Conservation (phyloP, 345 rosid genomes). For the Populus davidiana region DNA sequence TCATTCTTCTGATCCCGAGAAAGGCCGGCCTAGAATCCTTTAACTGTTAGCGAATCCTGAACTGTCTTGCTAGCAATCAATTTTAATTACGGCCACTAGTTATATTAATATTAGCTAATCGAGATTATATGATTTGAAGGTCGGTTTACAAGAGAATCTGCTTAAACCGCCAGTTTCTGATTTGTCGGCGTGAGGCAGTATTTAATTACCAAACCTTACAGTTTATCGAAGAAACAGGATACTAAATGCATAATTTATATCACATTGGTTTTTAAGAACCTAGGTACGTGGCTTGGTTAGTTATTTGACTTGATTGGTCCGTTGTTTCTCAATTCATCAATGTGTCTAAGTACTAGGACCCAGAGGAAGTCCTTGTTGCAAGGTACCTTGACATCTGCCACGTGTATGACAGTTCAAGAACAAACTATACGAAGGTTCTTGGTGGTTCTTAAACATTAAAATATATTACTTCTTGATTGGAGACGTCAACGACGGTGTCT, state of each 20-base stretch:
- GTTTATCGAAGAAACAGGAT: neutral
- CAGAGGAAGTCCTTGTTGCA: conserved; percentile 11
- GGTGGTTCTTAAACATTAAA: neutral
- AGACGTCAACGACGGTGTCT: conserved; percentile 2
- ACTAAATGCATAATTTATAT: neutral
- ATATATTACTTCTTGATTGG: neutral
- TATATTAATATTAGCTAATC: neutral
- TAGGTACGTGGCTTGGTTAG: conserved; percentile 3
- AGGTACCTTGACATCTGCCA: conserved; percentile 29
- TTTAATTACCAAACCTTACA: neutral
- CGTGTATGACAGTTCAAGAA: conserved; percentile 42
- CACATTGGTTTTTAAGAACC: conserved; percentile 3
- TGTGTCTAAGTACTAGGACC: conserved; percentile 26
- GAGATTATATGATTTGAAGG: conserved; percentile 20
- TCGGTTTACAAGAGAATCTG: conserved; percentile 43
- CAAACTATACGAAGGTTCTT: conserved; percentile 8
- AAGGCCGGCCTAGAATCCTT: conserved; percentile 42
- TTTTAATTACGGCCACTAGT: neutral
- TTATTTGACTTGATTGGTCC: conserved; percentile 30
- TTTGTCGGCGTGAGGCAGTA: conserved; percentile 43
- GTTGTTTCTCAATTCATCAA: neutral
- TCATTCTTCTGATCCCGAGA: conserved; percentile 50
- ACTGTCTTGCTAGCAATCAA: conserved; percentile 17
- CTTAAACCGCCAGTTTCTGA: conserved; percentile 39
- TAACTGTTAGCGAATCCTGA: conserved; percentile 31